A percentile compares a stretch with the other conserved stretches of the same genome.
Conservation (phyloP, 2,329 filamentous ascomycete genomes). For the Colletotrichum sansevieriae region DNA sequence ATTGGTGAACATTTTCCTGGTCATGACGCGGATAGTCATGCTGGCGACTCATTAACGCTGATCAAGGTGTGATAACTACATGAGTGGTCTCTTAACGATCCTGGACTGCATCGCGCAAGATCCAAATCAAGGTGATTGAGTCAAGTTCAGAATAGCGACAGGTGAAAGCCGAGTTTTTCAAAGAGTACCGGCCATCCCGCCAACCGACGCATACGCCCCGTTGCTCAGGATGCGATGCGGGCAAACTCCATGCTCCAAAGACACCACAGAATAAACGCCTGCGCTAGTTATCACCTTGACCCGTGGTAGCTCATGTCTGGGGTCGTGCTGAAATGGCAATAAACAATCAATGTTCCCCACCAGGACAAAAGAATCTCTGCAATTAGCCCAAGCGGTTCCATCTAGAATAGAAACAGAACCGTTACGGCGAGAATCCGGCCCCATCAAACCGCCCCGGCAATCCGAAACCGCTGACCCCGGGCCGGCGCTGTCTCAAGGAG, state of each 20-base stretch:
- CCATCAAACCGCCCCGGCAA: conserved; percentile 18
- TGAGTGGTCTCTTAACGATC: not conserved
- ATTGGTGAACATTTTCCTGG: not conserved
- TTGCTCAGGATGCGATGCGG: conserved; percentile 1
- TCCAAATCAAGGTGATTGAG: not conserved
- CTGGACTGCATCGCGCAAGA: not conserved
- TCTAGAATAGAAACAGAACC: conserved; percentile 27
- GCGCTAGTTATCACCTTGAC: not conserved
- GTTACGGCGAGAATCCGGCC: not conserved
- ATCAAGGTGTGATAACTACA: not conserved
- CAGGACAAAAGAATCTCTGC: too few species aligned
- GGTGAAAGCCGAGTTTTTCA: not conserved
- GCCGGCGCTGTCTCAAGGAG: conserved; percentile 34
- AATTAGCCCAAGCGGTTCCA: not conserved
- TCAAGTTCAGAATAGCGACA: conserved; percentile 10
- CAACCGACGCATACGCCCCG: not conserved
- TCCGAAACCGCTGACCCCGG: conserved; percentile 32
- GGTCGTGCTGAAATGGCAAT: not conserved
- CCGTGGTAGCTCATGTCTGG: not conserved
- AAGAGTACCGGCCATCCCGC: not conserved
- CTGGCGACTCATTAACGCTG: too few species aligned
- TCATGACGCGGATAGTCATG: not conserved
- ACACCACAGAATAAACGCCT: not conserved
- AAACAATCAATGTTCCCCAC: not conserved
- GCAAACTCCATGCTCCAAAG: not conserved